Percentiles rank a stretch among this genome's conserved stretches.
These are phyloP conservation scores for Nephelium lappaceum DNA, from an alignment of 345 rosid species.

Conservation along the genomic window DNA sequence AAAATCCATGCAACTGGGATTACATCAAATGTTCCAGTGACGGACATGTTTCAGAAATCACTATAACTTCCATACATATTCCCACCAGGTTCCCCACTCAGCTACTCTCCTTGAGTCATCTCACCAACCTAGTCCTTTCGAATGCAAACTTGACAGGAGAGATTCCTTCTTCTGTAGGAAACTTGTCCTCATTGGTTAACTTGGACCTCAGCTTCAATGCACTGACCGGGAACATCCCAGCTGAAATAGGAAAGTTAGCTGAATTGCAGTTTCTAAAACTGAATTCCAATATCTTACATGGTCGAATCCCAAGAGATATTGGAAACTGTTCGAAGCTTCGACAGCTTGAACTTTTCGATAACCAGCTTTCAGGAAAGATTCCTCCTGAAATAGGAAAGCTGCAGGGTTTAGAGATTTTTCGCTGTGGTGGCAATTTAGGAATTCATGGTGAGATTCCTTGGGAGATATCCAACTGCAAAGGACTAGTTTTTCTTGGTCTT, in stretches of 20 bases:
- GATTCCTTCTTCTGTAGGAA: slow-evolving; percentile 53
- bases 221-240: slow-evolving; percentile 53
- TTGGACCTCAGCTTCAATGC: slow-evolving; percentile 69
- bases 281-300: slow-evolving; percentile 48
- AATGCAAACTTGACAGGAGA: slow-evolving; percentile 58
- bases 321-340: slow-evolving; percentile 55
- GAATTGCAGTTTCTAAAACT: slow-evolving; percentile 42
- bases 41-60: slow-evolving; percentile 50
- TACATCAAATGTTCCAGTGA: slow-evolving; percentile 47
- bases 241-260: slow-evolving; percentile 48
- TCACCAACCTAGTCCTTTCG: slow-evolving; percentile 50
- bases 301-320: slow-evolving; percentile 51
- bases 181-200: slow-evolving; percentile 48
- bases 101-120: slow-evolving; percentile 45
- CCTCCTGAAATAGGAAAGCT: slow-evolving; percentile 55
- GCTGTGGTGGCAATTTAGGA: slow-evolving; percentile 69
- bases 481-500: slow-evolving; percentile 52
- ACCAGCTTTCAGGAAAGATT: slow-evolving; percentile 58
- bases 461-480: slow-evolving; percentile 58
- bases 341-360: slow-evolving; percentile 59
- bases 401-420: slow-evolving; percentile 45
- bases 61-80: slow-evolving; percentile 41
- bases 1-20: slow-evolving; percentile 66
- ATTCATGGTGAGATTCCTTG: slow-evolving; percentile 59
- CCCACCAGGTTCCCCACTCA: slow-evolving; percentile 54